These are phyloP conservation scores for Chenopodium berlandieri DNA, from an alignment of 148 eudicot genomes.

Conservation along the genomic window DNA sequence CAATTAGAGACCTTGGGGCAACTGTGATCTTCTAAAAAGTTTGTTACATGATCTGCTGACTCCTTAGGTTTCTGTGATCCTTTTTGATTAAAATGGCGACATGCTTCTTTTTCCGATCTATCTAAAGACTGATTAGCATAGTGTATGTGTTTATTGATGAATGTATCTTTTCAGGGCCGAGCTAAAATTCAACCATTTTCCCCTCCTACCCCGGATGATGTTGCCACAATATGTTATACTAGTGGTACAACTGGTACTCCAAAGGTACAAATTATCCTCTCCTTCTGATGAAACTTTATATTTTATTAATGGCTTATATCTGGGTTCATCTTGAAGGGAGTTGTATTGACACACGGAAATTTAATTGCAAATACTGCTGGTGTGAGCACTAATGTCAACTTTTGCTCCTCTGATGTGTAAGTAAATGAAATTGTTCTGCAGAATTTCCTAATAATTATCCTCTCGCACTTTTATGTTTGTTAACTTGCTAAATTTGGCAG, in stretches of 20 bases:
- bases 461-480: not conserved
- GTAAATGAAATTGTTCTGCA: conserved; percentile 21
- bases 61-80: not conserved
- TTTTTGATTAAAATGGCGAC: not conserved
- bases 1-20: not conserved
- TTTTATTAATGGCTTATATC: conserved; percentile 4
- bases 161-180: conserved; percentile 51
- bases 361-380: conserved; percentile 81
- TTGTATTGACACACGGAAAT: conserved; percentile 77
- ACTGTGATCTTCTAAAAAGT: not conserved
- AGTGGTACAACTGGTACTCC: conserved; percentile 99
- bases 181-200: conserved; percentile 58
- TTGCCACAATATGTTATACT: conserved; percentile 91
- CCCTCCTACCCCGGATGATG: conserved; percentile 76
- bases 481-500: conserved; percentile 38
- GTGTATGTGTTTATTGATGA: conserved; percentile 1
- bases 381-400: conserved; percentile 36
- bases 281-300: not conserved
- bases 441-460: too few species aligned
- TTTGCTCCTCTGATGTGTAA: conserved; percentile 73
- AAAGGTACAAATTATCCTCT: conserved; percentile 49
- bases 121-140: not conserved
- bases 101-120: conserved; percentile 3
- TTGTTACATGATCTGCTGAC: not conserved
- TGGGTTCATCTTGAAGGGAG: conserved; percentile 53